Base-by-base conservation (phyloP, 805 yeast species). In the Grigorovia transvaalensis region DNA sequence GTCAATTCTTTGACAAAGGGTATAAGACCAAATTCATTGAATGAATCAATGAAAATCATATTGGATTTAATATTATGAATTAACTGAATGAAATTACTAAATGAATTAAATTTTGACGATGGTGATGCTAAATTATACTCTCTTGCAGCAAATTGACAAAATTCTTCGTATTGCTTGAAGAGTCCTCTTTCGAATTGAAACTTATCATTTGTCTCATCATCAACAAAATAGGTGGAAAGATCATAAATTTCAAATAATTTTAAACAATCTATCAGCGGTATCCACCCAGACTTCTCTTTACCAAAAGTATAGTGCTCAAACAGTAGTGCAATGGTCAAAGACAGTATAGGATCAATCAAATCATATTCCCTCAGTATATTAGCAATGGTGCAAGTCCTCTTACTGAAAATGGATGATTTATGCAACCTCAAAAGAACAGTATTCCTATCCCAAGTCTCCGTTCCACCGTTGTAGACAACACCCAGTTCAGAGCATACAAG, bases 1-100 rank as follows among this genome's bases (percentile, higher is more conserved):
- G 69, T 89, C 88, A 38, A 38, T 40, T 91, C 70, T 67, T 90
- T 96, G 0, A 96, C 97, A 15, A 89, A 87, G 0, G 97, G 96
- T 23, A 90, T 96, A 48, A 91, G 70, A 0, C 86, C 88, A 33
- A 83, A 73, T 35, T 81, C 85, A 59, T 84, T 88, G 62, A 67
- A 89, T 48, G 74, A 74, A 65, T 91, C 98, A 30, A 90, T 79
- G 44, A 81, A 82, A 64, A 91, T 90, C 1, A 90, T 89, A 54
- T 96, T 74, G 1, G 93, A 77, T 59, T 76, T 78, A 6, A 79
- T 80, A 2, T 74, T 72, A 7, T 79, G 75, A 2, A 85, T 81
- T 56, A 87, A 86, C 17, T 64, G 63, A 9, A 64, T 57, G 51
- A 78, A 77, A 44, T 65, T 67, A 5, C 62, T 49, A 0, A 57